Evolutionary conservation across 225 moss, liverwort and hornwort species (phyloP).

Genomic region (Marchantia paleacea): DNA sequence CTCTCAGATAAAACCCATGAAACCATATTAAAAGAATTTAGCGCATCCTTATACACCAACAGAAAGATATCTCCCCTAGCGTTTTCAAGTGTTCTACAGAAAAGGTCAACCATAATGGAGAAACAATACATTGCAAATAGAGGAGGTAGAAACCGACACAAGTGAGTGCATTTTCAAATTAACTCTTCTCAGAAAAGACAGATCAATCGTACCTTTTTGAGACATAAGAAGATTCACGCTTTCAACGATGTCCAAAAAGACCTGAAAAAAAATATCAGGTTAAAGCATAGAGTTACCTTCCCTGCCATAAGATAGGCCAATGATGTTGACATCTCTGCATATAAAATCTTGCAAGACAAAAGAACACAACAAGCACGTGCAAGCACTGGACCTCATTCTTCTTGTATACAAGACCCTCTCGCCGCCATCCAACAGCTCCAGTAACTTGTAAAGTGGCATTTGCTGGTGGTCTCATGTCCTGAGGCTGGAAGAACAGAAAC

Average conservation of each 20-base stretch:
- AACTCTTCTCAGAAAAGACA: background rate
- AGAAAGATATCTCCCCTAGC: too few species aligned
- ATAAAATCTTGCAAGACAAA: background rate
- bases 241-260: conserved; percentile 56
- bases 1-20: too few species aligned
- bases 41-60: too few species aligned
- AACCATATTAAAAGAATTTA: too few species aligned
- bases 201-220: conserved; percentile 39
- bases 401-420: conserved; percentile 56
- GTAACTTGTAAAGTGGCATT: conserved; percentile 58
- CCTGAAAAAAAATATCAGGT: conserved; percentile 22
- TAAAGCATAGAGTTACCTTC: background rate
- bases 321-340: background rate
- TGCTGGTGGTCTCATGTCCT: conserved; percentile 50
- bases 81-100: too few species aligned
- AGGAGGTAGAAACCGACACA: too few species aligned
- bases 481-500: conserved; percentile 25
- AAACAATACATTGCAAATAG: too few species aligned
- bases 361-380: background rate
- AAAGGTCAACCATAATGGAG: too few species aligned
- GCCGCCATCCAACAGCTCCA: conserved; percentile 57
- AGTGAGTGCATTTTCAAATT: too few species aligned
- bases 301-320: background rate
- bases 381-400: conserved; percentile 43
- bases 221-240: conserved; percentile 60